phyloP scores from a whole-genome alignment of 768 basidiomycete genomes.

The Tubosaeta sp. region DNA sequence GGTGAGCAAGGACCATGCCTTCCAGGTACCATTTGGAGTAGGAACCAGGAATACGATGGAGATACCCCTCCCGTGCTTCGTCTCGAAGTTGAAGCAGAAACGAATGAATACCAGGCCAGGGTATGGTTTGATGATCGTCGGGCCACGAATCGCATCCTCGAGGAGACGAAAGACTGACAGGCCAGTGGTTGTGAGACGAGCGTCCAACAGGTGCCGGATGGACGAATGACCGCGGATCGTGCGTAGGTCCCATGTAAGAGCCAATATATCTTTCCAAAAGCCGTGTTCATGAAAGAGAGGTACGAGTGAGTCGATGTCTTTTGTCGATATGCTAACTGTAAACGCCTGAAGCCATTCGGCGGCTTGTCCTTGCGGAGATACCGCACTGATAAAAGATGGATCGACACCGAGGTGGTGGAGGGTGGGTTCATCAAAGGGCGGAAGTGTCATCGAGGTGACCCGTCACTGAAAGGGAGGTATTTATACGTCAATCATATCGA shows the following conservation, averaged over 20 bases:
- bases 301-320: background rate
- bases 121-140: conserved; percentile 37
- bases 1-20: conserved; percentile 56
- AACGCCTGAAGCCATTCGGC: conserved; percentile 22
- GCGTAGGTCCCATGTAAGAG: conserved; percentile 53
- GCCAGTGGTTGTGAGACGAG: conserved; percentile 29
- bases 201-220: conserved; percentile 36
- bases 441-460: too few relatives aligned
- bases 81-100: conserved; percentile 53
- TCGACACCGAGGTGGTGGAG: conserved; percentile 18
- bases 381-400: conserved; percentile 4
- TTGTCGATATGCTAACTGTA: background rate
- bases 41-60: conserved; percentile 53
- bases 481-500: too few relatives aligned
- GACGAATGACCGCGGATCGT: conserved; percentile 38
- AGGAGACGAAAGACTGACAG: conserved; percentile 16
- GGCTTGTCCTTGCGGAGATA: conserved; percentile 8
- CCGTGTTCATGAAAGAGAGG: conserved; percentile 21
- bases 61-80: conserved; percentile 41
- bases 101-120: conserved; percentile 57
- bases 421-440: conserved; percentile 19
- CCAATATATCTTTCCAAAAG: conserved; percentile 50
- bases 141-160: conserved; percentile 22
- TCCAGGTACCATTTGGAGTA: conserved; percentile 42
- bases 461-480: too few relatives aligned